A percentile compares a stretch with the other conserved stretches of the same genome.
phyloP scores from a whole-genome alignment of 1,284 basidiomycete genomes.

The Fomes fomentarius region DNA sequence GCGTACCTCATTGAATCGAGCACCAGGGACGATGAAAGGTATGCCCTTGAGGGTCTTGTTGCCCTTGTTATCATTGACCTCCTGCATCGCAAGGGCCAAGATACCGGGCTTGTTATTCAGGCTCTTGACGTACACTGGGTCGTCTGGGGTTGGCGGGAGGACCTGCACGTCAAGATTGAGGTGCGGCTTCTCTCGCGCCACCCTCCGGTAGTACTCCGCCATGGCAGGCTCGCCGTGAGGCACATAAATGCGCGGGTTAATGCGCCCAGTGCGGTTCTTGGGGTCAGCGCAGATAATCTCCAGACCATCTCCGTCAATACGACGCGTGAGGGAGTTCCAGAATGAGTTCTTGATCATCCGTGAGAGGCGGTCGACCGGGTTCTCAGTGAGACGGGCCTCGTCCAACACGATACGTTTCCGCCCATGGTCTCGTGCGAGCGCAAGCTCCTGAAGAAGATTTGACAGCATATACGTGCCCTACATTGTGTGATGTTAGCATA shows the following conservation, averaged over 20 bases:
- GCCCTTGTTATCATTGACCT: constrained; percentile 79
- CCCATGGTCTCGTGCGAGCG: constrained; percentile 94
- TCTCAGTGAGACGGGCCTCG: constrained; percentile 94
- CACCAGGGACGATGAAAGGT: constrained; percentile 96
- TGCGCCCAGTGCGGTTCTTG: constrained; percentile 88
- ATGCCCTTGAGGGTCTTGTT: constrained; percentile 88
- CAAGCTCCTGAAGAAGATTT: constrained; percentile 97
- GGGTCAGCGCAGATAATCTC: constrained; percentile 97
- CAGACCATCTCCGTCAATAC: constrained; percentile 96
- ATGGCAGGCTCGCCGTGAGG: constrained; percentile 92
- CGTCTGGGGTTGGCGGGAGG: constrained; percentile 84
- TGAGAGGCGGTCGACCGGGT: constrained; percentile 95
- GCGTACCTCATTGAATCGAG: constrained; percentile 94
- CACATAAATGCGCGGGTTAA: constrained; percentile 93
- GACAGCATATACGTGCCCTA: constrained; percentile 99
- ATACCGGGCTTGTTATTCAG: constrained; percentile 94
- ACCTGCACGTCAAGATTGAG: constrained; percentile 91
- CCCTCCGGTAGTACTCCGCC: constrained; percentile 89
- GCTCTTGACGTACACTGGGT: constrained; percentile 89
- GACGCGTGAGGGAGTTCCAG: constrained; percentile 96
- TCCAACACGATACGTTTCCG: constrained; percentile 97
- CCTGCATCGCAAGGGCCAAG: constrained; percentile 94
- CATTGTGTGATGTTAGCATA: constrained; percentile 3
- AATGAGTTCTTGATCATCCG: constrained; percentile 99
- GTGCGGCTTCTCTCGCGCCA: constrained; percentile 84